Percentiles rank a stretch among this genome's conserved stretches.
phyloP scores from a whole-genome alignment of 192 early-diverging fungal species.

The Linnemannia schmuckeri region DNA sequence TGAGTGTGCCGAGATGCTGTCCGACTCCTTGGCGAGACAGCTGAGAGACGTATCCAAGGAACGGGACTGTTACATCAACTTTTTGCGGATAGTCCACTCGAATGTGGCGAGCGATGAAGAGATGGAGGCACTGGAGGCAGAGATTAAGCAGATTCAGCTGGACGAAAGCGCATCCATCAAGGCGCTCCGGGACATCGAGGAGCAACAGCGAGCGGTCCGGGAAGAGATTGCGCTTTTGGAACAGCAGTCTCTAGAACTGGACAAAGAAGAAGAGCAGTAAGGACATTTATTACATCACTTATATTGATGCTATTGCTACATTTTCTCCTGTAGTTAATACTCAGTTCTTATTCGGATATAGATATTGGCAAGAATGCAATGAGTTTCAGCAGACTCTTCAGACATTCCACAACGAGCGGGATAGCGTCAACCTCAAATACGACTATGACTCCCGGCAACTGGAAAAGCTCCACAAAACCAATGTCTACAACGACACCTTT shows the following conservation, averaged over 20 bases:
- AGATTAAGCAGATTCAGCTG: conserved; percentile 62
- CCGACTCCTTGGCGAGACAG: conserved; percentile 77
- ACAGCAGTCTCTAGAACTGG: conserved; percentile 64
- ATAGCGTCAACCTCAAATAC: conserved; percentile 83
- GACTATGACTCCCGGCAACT: conserved; percentile 83
- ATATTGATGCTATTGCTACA: neutral
- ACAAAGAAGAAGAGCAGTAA: conserved; percentile 72
- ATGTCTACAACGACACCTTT: conserved; percentile 96
- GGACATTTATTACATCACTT: neutral
- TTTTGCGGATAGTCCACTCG: conserved; percentile 71
- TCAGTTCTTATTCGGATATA: conserved; percentile 6
- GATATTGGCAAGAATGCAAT: conserved; percentile 82
- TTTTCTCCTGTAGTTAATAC: neutral
- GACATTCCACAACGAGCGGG: conserved; percentile 79
- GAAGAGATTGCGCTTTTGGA: conserved; percentile 65
- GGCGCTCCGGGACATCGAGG: conserved; percentile 62
- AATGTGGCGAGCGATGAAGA: conserved; percentile 63
- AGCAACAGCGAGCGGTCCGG: conserved; percentile 59
- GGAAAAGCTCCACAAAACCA: conserved; percentile 89
- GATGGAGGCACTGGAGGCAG: conserved; percentile 64
- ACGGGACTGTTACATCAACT: conserved; percentile 81
- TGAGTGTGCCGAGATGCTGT: conserved; percentile 88
- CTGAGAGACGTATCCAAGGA: conserved; percentile 79
- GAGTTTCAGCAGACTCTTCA: conserved; percentile 73
- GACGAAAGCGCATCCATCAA: conserved; percentile 61